Base-by-base conservation (phyloP, 2,329 filamentous ascomycete genomes). In the Pseudophaeomoniella oleicola region DNA sequence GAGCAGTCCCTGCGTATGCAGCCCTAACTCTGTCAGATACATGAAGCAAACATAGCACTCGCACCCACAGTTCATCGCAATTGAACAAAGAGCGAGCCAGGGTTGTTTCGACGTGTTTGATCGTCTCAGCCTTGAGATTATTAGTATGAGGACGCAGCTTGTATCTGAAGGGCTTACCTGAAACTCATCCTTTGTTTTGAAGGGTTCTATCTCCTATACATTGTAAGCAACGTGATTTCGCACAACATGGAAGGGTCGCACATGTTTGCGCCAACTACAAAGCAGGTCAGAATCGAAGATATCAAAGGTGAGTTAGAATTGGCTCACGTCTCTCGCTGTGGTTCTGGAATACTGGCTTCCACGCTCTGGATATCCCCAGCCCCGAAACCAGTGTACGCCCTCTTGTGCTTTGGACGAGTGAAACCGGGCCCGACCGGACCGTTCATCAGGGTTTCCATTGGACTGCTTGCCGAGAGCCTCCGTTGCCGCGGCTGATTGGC, bases 1-100 rank as follows among this genome's bases (percentile, higher is more conserved):
- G 66, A 46, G 85, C 84, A 31, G 87, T 85, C 45, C 88, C 90
- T 5, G 82, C 76, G 60, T 98, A 98, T 19, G 87, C 86, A 37
- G 90, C 90, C 37, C 74, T 71, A 41, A 2, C 30, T 6, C 34
- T 18, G 19, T 30, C 34, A 36, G 34, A 12, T 22, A 11, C 32
- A 12, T 30, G 4, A 9, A n/a, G 6, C 6, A 32, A 32, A n/a
- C 4, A n/a, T 13, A 30, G 34, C 10, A 16, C 14, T 31, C 19
- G 10, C 14, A 37, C 64, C 44, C 50, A 72, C 59, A 69, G 59
- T 62, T 98, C 90, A 66, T 98, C 87, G 62, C 90, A 98, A 62
- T 98, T 98, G 73, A 88, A 96, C 58, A 98, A 75, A 53, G 87
- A 94, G 42, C 90, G 83, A 43, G 90, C 90, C 42, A 98, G 71